Conservation (phyloP, 1,284 basidiomycete species). For the Microbotryum scabiosae region DNA sequence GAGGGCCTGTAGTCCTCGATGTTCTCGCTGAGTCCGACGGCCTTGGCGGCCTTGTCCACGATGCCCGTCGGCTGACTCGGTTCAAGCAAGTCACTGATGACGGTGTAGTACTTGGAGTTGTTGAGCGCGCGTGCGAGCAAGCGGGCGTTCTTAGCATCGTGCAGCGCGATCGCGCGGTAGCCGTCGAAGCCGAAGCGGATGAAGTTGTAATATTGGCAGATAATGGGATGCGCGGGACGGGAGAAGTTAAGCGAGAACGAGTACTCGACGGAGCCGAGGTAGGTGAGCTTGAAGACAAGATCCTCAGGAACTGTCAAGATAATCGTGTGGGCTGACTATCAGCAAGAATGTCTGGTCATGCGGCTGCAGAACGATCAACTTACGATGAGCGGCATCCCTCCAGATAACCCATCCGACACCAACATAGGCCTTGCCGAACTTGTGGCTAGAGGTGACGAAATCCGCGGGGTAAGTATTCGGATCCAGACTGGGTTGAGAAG, state of each 20-base stretch:
- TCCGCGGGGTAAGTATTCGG: no score
- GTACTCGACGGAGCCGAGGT: constrained; percentile 48
- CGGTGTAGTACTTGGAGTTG: constrained; percentile 50
- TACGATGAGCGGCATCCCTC: constrained; percentile 51
- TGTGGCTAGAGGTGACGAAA: constrained; percentile 60
- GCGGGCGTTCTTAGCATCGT: constrained; percentile 65
- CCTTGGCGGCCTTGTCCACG: constrained; percentile 14
- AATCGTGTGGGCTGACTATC: not conserved
- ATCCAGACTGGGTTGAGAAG: not conserved
- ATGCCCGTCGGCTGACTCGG: constrained; percentile 1
- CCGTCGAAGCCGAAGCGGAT: constrained; percentile 59
- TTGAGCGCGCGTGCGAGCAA: constrained; percentile 73
- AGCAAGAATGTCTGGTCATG: not conserved
- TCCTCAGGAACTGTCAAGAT: constrained; percentile 19
- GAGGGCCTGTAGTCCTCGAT: constrained; percentile 55
- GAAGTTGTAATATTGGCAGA: constrained; percentile 71
- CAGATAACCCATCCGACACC: constrained; percentile 85
- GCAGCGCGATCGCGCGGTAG: constrained; percentile 59
- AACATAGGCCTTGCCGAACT: constrained; percentile 77
- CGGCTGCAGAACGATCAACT: not conserved
- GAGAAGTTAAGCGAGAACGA: constrained; percentile 93
- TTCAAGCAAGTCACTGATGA: constrained; percentile 28
- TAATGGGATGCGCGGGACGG: constrained; percentile 78
- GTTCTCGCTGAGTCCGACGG: constrained; percentile 14
- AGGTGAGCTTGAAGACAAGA: constrained; percentile 50